phyloP scores from a whole-genome alignment of 345 rosid genomes.

The Corymbia maculata region DNA sequence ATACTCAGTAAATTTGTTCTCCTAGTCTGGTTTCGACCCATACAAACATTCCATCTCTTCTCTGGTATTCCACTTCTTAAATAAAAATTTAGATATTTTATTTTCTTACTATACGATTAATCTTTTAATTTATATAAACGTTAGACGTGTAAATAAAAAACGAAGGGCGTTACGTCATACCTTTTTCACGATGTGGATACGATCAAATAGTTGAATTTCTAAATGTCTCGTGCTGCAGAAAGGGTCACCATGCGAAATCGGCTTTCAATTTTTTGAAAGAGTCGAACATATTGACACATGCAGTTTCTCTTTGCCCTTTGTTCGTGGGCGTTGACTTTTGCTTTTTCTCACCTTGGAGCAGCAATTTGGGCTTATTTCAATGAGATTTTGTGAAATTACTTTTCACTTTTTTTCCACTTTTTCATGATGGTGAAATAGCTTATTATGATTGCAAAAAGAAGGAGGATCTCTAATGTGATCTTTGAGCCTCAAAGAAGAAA shows the following conservation, averaged over 20 bases:
- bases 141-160: not conserved
- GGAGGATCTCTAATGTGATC: too few species aligned
- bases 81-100: not conserved
- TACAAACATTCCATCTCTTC: not conserved
- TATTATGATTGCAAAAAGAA: too few species aligned
- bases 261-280: not conserved
- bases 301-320: not conserved
- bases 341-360: too few species aligned
- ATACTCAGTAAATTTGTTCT: too few species aligned
- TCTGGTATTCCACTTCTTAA: not conserved
- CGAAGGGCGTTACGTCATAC: not conserved
- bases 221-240: not conserved
- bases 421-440: too few species aligned
- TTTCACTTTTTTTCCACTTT: too few species aligned
- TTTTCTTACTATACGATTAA: not conserved
- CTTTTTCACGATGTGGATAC: not conserved
- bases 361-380: too few species aligned
- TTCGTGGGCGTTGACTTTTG: not conserved
- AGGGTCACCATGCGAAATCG: not conserved
- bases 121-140: not conserved
- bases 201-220: not conserved
- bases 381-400: too few species aligned
- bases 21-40: not conserved
- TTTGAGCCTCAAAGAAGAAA: too few species aligned
- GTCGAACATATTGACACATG: not conserved